These are phyloP conservation scores for Mycosphaerelloides madeirae DNA, from an alignment of 2,329 filamentous ascomycete genomes.

Conservation along the genomic window DNA sequence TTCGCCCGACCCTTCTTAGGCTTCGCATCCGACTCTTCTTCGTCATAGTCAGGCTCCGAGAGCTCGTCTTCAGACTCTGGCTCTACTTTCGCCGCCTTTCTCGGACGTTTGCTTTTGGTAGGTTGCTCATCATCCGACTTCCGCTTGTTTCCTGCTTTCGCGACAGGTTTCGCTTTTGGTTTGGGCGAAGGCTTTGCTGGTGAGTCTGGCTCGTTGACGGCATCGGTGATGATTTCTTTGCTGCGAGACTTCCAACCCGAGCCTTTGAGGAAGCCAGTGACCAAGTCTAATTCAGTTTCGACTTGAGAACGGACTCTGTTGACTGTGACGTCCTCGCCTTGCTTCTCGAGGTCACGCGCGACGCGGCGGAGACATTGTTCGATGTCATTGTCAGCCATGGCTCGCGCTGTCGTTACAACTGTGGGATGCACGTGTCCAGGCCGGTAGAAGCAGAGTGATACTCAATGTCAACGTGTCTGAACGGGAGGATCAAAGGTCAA, in stretches of 20 bases:
- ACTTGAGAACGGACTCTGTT: slow-evolving; percentile 52
- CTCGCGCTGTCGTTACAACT: no score
- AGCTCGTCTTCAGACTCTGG: slow-evolving; percentile 14
- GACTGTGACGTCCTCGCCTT: slow-evolving; percentile 50
- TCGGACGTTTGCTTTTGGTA: slow-evolving; percentile 22
- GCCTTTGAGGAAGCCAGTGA: slow-evolving; percentile 53
- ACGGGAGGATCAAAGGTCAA: no score
- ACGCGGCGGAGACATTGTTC: slow-evolving; percentile 38
- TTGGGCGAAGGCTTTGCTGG: slow-evolving; percentile 19
- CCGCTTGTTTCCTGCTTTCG: slow-evolving; percentile 27
- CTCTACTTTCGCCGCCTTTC: slow-evolving; percentile 17
- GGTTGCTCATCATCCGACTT: slow-evolving; percentile 26
- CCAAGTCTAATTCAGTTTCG: slow-evolving; percentile 49
- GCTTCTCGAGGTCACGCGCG: slow-evolving; percentile 38
- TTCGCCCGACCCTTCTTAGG: slow-evolving; percentile 5
- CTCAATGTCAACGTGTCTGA: no score
- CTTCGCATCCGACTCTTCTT: slow-evolving; percentile 10
- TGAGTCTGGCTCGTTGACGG: slow-evolving; percentile 38
- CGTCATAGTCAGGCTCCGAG: slow-evolving; percentile 8
- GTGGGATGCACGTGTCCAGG: no score
- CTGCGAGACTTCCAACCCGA: slow-evolving; percentile 53
- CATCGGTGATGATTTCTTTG: slow-evolving; percentile 49
- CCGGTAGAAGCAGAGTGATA: slow-evolving; percentile 18
- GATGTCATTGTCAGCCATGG: slow-evolving; percentile 33
- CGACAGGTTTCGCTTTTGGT: slow-evolving; percentile 14